Conservation (phyloP, 2,329 filamentous ascomycete genomes). For the Diaporthe sp. region DNA sequence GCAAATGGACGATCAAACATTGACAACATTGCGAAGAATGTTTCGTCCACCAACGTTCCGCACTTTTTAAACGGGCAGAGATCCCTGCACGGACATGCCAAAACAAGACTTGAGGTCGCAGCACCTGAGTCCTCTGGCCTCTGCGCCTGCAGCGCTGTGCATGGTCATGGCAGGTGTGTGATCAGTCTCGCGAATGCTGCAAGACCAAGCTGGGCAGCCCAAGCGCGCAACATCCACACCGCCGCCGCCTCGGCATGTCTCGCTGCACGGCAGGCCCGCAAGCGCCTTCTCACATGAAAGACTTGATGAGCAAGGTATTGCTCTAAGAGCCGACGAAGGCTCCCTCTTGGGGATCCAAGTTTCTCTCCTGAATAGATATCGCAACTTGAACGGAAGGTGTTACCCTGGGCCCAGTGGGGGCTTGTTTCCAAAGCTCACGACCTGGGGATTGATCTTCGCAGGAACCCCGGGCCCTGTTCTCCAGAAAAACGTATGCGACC, state of each 20-base stretch:
- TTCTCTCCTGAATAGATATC: background rate
- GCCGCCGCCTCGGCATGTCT: constrained; percentile 35
- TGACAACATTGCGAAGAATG: constrained; percentile 34
- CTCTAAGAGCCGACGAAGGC: background rate
- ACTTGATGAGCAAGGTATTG: background rate
- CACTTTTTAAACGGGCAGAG: background rate
- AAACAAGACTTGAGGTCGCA: constrained; percentile 24
- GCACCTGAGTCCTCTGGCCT: constrained; percentile 19
- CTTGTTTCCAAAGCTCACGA: constrained; percentile 20
- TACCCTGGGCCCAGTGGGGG: background rate
- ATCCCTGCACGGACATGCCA: constrained; percentile 27
- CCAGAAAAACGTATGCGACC: constrained; percentile 27
- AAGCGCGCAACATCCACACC: constrained; percentile 39
- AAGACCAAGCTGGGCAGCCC: constrained; percentile 37
- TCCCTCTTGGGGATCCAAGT: background rate
- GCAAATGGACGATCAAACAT: constrained; percentile 36
- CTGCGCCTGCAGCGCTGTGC: constrained; percentile 23
- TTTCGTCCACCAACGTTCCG: constrained; percentile 27
- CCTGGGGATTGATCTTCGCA: constrained; percentile 13
- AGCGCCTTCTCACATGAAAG: constrained; percentile 26
- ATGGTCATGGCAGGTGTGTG: constrained; percentile 29
- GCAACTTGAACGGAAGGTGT: background rate
- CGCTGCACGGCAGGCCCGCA: constrained; percentile 14
- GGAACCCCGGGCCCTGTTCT: constrained; percentile 9
- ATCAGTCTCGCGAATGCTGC: constrained; percentile 34